Evolutionary conservation across 2,329 filamentous ascomycete species (phyloP), one percentile per base, ranked within the genome.

Genomic region (Didymella glomerata): DNA sequence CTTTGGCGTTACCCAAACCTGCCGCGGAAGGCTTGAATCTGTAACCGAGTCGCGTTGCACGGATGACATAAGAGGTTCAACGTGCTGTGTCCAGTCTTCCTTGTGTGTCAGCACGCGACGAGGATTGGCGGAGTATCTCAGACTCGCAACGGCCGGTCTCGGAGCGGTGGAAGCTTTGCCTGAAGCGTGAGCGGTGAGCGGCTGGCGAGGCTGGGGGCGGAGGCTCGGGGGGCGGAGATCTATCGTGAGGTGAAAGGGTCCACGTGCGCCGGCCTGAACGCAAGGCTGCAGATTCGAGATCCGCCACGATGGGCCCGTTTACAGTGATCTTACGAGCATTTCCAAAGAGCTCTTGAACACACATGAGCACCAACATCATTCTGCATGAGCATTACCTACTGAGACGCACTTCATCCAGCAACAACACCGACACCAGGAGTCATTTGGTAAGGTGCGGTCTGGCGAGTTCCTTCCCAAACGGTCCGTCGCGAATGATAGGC

Each of bases 81-180:
- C 32, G 54, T 18, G 34, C 34, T 38, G 16, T 18, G 34, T n/a
- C 18, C 34, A 38, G 34, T 18, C 36, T 20, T 20, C 18, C n/a
- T 4, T n/a, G 18, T 8, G 18, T 40, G 38, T 50, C 51, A 59
- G 30, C 46, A 34, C 46, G 20, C 40, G 30, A 54, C 27, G 25
- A 44, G 28, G 60, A 67, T 69, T 67, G 68, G 68, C 63, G 64
- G 65, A 68, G 60, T 41, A 48, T 49, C 38, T 58, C 61, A 61
- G 61, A 38, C 28, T 40, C 28, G 30, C 38, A 53, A 41, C 36
- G 48, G 49, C 58, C 57, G 62, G 67, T 64, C 32, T 58, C 68
- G 64, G 66, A 66, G 66, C 54, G 64, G 64, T 63, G 65, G 50
- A 57, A 52, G 55, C 67, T 57, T 63, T 68, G 57, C 67, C 68